A percentile compares a stretch with the other conserved stretches of the same genome.
phyloP scores from a whole-genome alignment of 140 eudicot genomes.

The Anethum foeniculum region DNA sequence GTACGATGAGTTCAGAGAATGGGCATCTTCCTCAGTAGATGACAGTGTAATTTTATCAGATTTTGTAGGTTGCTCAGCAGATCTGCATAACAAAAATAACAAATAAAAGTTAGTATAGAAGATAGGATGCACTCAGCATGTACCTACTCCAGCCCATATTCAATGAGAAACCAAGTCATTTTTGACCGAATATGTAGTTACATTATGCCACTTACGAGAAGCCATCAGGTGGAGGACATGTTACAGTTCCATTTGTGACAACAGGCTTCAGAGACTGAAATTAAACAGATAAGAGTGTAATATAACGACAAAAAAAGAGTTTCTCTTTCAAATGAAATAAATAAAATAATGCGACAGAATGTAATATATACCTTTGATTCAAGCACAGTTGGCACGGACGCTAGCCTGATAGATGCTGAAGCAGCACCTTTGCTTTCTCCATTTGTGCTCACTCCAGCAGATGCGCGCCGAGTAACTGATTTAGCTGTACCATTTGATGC shows the following conservation, averaged over 20 bases:
- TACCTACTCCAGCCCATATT: not conserved
- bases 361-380: conserved; percentile 36
- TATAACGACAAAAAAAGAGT: not conserved
- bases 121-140: not conserved
- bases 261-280: conserved; percentile 41
- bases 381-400: conserved; percentile 24
- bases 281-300: conserved; percentile 5
- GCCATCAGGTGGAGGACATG: conserved; percentile 31
- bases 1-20: conserved; percentile 68
- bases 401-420: conserved; percentile 20
- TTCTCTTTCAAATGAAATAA: not conserved
- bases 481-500: conserved; percentile 20
- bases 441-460: conserved; percentile 27
- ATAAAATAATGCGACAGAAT: not conserved
- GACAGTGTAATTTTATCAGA: conserved; percentile 21
- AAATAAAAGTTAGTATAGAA: not conserved
- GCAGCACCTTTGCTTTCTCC: conserved; percentile 23
- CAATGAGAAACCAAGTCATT: not conserved
- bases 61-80: conserved; percentile 28
- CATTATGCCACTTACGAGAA: conserved; percentile 39
- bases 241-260: conserved; percentile 29
- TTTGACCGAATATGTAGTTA: not conserved
- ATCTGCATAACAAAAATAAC: conserved; percentile 30
- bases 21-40: conserved; percentile 40
- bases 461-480: conserved; percentile 25